phyloP scores from a whole-genome alignment of 2,329 filamentous ascomycete species.

The Neofusicoccum kwambonambiense region DNA sequence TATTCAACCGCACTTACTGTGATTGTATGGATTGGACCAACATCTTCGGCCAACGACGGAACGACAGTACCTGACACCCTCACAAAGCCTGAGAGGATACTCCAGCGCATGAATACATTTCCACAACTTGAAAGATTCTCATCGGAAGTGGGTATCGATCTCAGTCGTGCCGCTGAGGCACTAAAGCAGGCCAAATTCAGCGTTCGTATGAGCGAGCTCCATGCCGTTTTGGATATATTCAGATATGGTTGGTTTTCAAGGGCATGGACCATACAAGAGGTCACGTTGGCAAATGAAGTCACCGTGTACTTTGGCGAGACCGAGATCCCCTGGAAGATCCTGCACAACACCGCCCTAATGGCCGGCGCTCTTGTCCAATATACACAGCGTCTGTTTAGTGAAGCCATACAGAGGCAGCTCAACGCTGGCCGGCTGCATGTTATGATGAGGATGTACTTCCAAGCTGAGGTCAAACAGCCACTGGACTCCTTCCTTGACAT shows the following conservation, averaged over 20 bases:
- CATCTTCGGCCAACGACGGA: background rate
- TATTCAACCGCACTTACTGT: constrained; percentile 25
- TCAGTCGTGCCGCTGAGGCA: background rate
- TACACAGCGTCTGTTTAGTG: too few species aligned
- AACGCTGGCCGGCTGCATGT: too few species aligned
- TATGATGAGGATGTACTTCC: too few species aligned
- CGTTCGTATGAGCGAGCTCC: background rate
- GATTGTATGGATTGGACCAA: constrained; percentile 29
- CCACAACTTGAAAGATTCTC: background rate
- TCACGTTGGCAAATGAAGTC: background rate
- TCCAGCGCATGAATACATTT: background rate
- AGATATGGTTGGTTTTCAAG: background rate
- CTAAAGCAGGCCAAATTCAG: background rate
- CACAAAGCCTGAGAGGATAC: background rate
- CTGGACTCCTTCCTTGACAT: too few species aligned
- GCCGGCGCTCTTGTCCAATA: background rate
- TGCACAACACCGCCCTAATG: background rate
- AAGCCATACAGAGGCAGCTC: too few species aligned
- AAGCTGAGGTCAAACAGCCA: too few species aligned
- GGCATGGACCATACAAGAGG: background rate
- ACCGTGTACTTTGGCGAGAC: background rate
- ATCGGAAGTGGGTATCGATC: background rate
- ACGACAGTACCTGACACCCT: background rate
- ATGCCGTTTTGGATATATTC: background rate
- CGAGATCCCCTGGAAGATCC: background rate